Evolutionary conservation across 805 yeast species (phyloP).

Genomic region (Helenozyma baotianmanensis): DNA sequence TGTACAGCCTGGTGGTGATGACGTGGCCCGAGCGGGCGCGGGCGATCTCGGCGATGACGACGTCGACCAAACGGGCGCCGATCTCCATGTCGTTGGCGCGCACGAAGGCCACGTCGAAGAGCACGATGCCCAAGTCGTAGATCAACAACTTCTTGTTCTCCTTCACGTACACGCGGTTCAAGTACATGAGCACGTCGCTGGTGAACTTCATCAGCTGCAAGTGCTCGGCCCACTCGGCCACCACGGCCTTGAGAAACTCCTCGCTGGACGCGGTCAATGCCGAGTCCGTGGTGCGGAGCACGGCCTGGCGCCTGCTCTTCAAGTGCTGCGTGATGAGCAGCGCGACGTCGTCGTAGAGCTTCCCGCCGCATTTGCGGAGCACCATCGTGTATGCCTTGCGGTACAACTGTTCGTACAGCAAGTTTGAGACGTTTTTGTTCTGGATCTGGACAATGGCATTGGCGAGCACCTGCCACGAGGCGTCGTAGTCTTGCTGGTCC

Average conservation of each 20-base stretch:
- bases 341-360: constrained; percentile 58
- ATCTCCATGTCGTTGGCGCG: constrained; percentile 45
- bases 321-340: constrained; percentile 46
- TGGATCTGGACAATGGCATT: constrained; percentile 71
- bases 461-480: constrained; percentile 61
- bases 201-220: constrained; percentile 68
- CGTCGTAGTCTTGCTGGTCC: constrained; percentile 48
- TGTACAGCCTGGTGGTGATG: constrained; percentile 51
- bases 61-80: constrained; percentile 45
- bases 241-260: constrained; percentile 33
- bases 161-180: constrained; percentile 80
- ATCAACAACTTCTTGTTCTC: constrained; percentile 59
- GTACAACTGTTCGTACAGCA: constrained; percentile 81
- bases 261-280: constrained; percentile 17
- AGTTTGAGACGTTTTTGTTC: constrained; percentile 61
- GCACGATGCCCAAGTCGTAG: constrained; percentile 67
- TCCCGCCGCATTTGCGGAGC: constrained; percentile 61
- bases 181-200: constrained; percentile 79
- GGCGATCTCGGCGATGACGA: constrained; percentile 52
- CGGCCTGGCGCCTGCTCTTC: constrained; percentile 13
- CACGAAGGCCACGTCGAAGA: constrained; percentile 61
- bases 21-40: constrained; percentile 51
- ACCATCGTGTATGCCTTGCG: constrained; percentile 75
- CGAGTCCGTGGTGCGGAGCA: constrained; percentile 17
- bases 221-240: constrained; percentile 66